Conservation (phyloP, 768 basidiomycete species). For the Leccinellum albellum region DNA sequence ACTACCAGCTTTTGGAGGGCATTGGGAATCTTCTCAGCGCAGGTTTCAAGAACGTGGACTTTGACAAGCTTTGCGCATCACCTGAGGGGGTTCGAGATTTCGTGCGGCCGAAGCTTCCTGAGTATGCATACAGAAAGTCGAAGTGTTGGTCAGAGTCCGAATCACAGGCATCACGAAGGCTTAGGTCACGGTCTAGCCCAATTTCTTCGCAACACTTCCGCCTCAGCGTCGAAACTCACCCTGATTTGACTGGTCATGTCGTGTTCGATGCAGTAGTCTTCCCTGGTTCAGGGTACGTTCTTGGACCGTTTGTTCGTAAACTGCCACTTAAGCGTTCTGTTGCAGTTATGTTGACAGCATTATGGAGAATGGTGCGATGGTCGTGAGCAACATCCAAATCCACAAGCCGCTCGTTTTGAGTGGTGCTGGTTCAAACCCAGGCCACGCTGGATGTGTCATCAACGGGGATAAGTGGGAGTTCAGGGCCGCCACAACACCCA, state of each 20-base stretch:
- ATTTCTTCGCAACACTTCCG: constrained; percentile 34
- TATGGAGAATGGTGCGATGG: constrained; percentile 33
- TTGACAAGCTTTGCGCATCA: constrained; percentile 24
- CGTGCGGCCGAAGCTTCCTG: constrained; percentile 24
- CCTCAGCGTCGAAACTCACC: constrained; percentile 31
- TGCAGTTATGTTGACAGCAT: constrained; percentile 28
- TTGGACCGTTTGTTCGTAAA: constrained; percentile 5
- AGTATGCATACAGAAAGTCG: constrained; percentile 30
- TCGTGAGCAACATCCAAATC: constrained; percentile 24
- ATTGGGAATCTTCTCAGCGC: constrained; percentile 27
- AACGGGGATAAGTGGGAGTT: constrained; percentile 29
- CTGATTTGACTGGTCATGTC: constrained; percentile 41
- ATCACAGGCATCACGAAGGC: constrained; percentile 20
- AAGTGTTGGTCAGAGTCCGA: constrained; percentile 26
- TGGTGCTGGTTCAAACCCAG: constrained; percentile 13
- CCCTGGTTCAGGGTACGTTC: constrained; percentile 42
- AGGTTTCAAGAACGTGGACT: constrained; percentile 30
- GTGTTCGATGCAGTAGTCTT: constrained; percentile 44
- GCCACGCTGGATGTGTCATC: constrained; percentile 26
- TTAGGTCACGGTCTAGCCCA: constrained; percentile 30
- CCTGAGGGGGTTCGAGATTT: constrained; percentile 19
- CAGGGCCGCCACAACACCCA: constrained; percentile 23
- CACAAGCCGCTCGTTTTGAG: constrained; percentile 29
- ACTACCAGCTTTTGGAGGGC: constrained; percentile 30
- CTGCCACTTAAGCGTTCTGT: background rate